Percentiles rank a stretch among this genome's conserved stretches.
Evolutionary conservation across 2,329 filamentous ascomycete species (phyloP).

Genomic region (Fusarium sp.): DNA sequence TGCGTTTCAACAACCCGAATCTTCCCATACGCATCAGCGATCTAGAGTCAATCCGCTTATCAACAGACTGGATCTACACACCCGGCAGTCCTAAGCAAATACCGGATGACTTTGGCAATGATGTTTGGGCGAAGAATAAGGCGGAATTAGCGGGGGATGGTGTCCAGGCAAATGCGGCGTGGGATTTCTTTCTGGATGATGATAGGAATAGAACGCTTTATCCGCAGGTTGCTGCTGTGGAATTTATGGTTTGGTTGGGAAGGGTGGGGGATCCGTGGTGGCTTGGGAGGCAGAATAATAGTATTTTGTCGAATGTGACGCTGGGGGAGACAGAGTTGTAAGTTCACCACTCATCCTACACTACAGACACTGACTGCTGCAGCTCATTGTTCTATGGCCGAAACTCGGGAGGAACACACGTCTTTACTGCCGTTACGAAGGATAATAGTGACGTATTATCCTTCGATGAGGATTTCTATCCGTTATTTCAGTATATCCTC

Average conservation of each 20-base stretch:
- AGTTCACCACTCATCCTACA: accelerated
- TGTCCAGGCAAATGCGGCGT: constrained; percentile 40
- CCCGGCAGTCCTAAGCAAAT: constrained; percentile 10
- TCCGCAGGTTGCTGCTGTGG: constrained; percentile 37
- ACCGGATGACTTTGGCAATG: constrained; percentile 23
- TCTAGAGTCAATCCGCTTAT: constrained; percentile 33
- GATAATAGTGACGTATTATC: constrained; percentile 36
- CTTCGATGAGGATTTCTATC: constrained; percentile 42
- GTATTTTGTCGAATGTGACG: constrained; percentile 37
- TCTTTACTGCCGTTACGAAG: constrained; percentile 39
- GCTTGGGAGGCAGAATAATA: constrained; percentile 36
- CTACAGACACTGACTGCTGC: not conserved
- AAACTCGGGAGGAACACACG: constrained; percentile 41
- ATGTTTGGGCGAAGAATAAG: constrained; percentile 35
- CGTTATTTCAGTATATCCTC: constrained; percentile 41
- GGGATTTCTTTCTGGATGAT: constrained; percentile 46
- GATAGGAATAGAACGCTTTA: constrained; percentile 39
- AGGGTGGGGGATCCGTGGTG: constrained; percentile 45
- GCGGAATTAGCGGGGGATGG: constrained; percentile 7
- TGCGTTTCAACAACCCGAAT: constrained; percentile 35
- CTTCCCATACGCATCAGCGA: constrained; percentile 40
- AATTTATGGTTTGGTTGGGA: constrained; percentile 45
- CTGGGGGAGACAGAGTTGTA: constrained; percentile 42
- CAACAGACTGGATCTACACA: constrained; percentile 43
- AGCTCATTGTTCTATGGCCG: constrained; percentile 42